Conservation (phyloP, 2,329 filamentous ascomycete species). For the Talaromyces piceae region DNA sequence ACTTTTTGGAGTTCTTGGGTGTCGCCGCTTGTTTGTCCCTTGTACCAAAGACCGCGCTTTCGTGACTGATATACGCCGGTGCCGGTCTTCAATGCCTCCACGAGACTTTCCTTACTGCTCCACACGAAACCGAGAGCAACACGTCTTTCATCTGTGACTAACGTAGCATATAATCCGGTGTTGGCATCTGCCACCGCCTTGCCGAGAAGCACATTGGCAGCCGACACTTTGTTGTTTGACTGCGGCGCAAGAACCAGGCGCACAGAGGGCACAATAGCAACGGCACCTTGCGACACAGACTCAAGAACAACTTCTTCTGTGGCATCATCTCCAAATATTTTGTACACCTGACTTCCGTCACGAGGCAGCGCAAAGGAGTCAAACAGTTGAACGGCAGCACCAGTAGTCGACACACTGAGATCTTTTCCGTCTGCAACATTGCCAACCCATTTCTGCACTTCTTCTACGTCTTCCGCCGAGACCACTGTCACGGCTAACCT, state of each 20-base stretch:
- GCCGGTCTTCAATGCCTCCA: slow-evolving; percentile 74
- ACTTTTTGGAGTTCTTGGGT: slow-evolving; percentile 82
- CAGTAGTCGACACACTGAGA: slow-evolving; percentile 27
- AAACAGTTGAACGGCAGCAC: slow-evolving; percentile 32
- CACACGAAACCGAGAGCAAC: slow-evolving; percentile 84
- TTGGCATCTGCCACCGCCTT: slow-evolving; percentile 73
- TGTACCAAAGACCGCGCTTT: slow-evolving; percentile 93
- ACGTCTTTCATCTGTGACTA: slow-evolving; percentile 83
- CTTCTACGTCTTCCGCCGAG: slow-evolving; percentile 29
- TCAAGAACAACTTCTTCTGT: slow-evolving; percentile 44
- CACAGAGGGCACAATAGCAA: slow-evolving; percentile 68
- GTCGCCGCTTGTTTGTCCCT: slow-evolving; percentile 90
- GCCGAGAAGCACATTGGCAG: slow-evolving; percentile 63
- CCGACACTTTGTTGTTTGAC: slow-evolving; percentile 52
- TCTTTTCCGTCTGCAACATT: slow-evolving; percentile 30
- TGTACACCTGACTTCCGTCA: slow-evolving; percentile 36
- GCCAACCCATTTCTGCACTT: slow-evolving; percentile 34
- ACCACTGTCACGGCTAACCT: slow-evolving; percentile 51
- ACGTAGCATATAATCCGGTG: slow-evolving; percentile 79
- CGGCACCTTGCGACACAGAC: slow-evolving; percentile 43
- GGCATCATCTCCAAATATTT: slow-evolving; percentile 27
- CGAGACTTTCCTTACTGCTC: slow-evolving; percentile 83
- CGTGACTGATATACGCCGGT: slow-evolving; percentile 91
- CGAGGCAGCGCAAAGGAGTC: slow-evolving; percentile 31
- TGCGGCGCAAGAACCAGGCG: slow-evolving; percentile 61